Evolutionary conservation across 306 rosid species (phyloP).

Genomic region (Fragaria ananassa): DNA sequence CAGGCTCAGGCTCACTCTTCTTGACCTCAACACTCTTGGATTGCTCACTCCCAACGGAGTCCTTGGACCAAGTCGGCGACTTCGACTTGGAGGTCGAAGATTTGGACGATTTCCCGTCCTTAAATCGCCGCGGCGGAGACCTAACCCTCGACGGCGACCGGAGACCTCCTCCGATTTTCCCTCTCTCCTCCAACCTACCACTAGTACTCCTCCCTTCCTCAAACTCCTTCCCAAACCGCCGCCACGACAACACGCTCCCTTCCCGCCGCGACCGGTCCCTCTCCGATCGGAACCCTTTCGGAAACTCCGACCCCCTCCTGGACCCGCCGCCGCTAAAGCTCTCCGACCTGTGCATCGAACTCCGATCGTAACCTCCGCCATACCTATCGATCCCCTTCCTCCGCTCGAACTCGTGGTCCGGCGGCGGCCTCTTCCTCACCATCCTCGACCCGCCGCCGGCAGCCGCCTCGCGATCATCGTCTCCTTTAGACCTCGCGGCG

Average conservation of each 20-base stretch:
- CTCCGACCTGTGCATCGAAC: constrained; percentile 74
- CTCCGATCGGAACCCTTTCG: constrained; percentile 95
- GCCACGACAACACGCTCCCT: constrained; percentile 84
- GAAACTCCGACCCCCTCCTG: constrained; percentile 62
- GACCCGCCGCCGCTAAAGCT: constrained; percentile 60
- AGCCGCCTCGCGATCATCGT: constrained; percentile 63
- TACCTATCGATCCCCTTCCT: constrained; percentile 80
- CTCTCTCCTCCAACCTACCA: constrained; percentile 46
- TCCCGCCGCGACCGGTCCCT: constrained; percentile 81
- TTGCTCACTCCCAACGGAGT: constrained; percentile 79
- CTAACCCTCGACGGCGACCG: constrained; percentile 48
- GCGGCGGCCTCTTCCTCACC: constrained; percentile 72
- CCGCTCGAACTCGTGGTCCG: constrained; percentile 68
- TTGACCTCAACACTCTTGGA: constrained; percentile 82
- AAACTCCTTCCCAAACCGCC: constrained; percentile 77
- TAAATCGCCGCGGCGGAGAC: constrained; percentile 36
- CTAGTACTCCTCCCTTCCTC: constrained; percentile 55
- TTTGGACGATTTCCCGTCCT: constrained; percentile 28
- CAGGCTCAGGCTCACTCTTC: constrained; percentile 62
- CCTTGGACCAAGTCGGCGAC: constrained; percentile 79
- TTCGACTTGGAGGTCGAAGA: constrained; percentile 33
- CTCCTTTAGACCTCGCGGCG: constrained; percentile 45
- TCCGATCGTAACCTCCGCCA: constrained; percentile 49
- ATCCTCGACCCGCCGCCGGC: constrained; percentile 34
- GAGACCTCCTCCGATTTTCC: constrained; percentile 48